Base-by-base conservation (phyloP, 148 eudicot genomes). In the Rhododendron simsii region DNA sequence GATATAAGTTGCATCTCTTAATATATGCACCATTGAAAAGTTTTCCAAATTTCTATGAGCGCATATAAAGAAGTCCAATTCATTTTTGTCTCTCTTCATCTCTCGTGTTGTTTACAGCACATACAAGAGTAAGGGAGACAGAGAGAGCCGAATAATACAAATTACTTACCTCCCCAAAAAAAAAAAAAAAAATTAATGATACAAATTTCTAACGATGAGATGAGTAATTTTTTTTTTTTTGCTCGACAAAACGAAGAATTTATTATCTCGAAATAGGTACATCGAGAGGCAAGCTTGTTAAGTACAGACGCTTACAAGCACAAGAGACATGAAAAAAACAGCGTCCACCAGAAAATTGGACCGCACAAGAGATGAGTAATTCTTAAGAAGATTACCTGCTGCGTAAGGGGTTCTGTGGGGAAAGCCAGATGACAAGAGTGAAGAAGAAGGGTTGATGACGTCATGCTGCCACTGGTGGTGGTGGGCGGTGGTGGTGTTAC, bases 381-480 rank as follows among this genome's bases (percentile, higher is more conserved):
- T 53, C 41, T 33, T n/a, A 69, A 78, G 26, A n/a, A 33, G n/a
- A 28, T 35, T 78, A 89, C 91, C 91, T 75, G 91, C 83, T 50
- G 89, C 18, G 59, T 41, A 83, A 20, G 89, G 82, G 81, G 87
- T 7, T 83, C 80, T 87, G 85, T 79, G 84, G 12, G 69, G 69
- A n/a, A 63, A 63, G 83, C 80, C 81, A 80, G 73, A 83, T 44
- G 88, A 69, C 53, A 93, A 90, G 51, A 90, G 76, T 81, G 83
- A 81, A 84, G 86, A 74, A 84, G 87, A 75, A 85, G 84, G 73
- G 90, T 63, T 85, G 85, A 86, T 85, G 69, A 63, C 13, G 83
- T 92, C 90, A 81, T 88, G 90, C 73, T 88, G 91, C 85, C 87
- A 47, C 87, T 89, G 90, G 55, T 82, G 91, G 57, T 92, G 93